Percentiles rank a stretch among this genome's conserved stretches.
Evolutionary conservation across 1,139 yeast genomes (phyloP).

Genomic region (Yamadazyma kanchanaburiensis): DNA sequence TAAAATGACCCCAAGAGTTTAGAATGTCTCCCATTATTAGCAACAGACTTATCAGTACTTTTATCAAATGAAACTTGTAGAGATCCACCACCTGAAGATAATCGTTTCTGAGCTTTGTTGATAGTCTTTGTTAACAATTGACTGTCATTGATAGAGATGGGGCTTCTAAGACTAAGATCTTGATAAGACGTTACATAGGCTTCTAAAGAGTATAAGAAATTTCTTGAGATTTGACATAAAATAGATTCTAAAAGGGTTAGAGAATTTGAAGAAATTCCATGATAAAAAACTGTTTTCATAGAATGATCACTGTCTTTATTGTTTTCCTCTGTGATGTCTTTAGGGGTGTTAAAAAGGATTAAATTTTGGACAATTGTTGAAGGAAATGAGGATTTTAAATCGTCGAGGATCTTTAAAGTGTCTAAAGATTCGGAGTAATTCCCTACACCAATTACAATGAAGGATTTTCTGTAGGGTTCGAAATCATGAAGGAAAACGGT

Average conservation of each 20-base stretch:
- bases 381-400: slow-evolving; percentile 39
- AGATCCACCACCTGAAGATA: slow-evolving; percentile 38
- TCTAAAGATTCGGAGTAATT: slow-evolving; percentile 21
- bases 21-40: slow-evolving; percentile 61
- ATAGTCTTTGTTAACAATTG: slow-evolving; percentile 49
- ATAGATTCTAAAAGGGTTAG: slow-evolving; percentile 59
- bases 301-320: slow-evolving; percentile 19
- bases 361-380: slow-evolving; percentile 62
- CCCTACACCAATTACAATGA: slow-evolving; percentile 64
- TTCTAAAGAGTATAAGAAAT: slow-evolving; percentile 62
- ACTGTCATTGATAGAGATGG: slow-evolving; percentile 59
- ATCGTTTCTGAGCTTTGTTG: slow-evolving; percentile 46
- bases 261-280: slow-evolving; percentile 17
- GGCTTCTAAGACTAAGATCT: slow-evolving; percentile 71
- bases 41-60: slow-evolving; percentile 20
- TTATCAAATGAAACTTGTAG: slow-evolving; percentile 29
- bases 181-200: slow-evolving; percentile 66
- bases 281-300: slow-evolving; percentile 22
- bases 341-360: slow-evolving; percentile 57
- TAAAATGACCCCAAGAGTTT: slow-evolving; percentile 77
- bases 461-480: slow-evolving; percentile 81
- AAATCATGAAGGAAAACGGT: slow-evolving; percentile 72
- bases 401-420: slow-evolving; percentile 15
- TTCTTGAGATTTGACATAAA: slow-evolving; percentile 67
- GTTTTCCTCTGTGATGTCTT: slow-evolving; percentile 12